These are phyloP conservation scores for Amoebophrya sp. DNA, from an alignment of 169 alveolate species.

Conservation along the genomic window DNA sequence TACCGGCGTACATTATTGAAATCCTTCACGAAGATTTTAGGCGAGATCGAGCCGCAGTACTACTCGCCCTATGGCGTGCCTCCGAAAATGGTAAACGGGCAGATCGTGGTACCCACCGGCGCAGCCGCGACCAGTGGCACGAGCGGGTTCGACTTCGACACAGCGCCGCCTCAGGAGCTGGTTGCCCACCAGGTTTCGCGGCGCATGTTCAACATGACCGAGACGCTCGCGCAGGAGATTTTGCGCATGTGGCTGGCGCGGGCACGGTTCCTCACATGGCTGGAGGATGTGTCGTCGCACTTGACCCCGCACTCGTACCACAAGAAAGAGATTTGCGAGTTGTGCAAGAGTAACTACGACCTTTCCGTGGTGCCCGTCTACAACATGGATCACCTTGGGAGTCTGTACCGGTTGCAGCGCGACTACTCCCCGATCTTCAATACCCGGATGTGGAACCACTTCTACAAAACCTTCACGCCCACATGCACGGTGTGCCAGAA, in stretches of 20 bases:
- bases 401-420: constrained; percentile 1
- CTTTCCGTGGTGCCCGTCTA: neutral
- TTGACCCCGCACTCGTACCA: neutral
- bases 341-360: neutral
- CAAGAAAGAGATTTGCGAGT: neutral
- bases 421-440: constrained; percentile 48
- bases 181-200: neutral
- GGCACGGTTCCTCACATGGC: neutral
- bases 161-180: constrained; percentile 18
- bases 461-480: constrained; percentile 50
- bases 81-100: neutral
- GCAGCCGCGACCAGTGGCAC: neutral
- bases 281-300: neutral
- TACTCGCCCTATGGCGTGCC: constrained; percentile 1
- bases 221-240: neutral
- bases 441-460: constrained; percentile 47
- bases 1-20: neutral
- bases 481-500: constrained; percentile 45
- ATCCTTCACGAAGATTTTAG: neutral
- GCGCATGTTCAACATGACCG: neutral
- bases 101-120: neutral
- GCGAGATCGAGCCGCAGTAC: constrained; percentile 30
- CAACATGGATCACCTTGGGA: neutral
- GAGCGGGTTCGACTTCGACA: constrained; percentile 24
- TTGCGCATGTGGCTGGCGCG: neutral